Percentiles rank a stretch among this genome's conserved stretches.
phyloP scores from a whole-genome alignment of 306 rosid genomes.

The Lagenaria siceraria region DNA sequence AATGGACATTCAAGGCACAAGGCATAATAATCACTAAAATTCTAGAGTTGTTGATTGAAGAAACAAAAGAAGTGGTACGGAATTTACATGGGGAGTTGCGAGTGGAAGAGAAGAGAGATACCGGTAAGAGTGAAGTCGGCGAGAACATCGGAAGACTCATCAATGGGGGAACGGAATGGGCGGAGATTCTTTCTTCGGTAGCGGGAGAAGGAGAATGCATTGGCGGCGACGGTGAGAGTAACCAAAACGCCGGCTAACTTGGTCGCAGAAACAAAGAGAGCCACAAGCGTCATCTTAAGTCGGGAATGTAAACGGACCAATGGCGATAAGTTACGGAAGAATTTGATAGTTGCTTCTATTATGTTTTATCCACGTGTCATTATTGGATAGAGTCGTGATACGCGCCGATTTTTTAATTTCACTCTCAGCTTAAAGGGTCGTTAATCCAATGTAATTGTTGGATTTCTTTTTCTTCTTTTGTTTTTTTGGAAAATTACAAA shows the following conservation, averaged over 20 bases:
- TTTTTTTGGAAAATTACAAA: too few species aligned
- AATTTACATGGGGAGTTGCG: not conserved
- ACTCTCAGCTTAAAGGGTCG: not conserved
- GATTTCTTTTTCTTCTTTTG: too few species aligned
- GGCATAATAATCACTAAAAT: not conserved
- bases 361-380: not conserved
- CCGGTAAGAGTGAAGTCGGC: constrained; percentile 55
- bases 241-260: constrained; percentile 62
- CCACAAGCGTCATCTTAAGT: constrained; percentile 32
- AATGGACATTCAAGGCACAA: not conserved
- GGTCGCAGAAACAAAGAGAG: constrained; percentile 55
- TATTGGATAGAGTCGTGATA: not conserved
- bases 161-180: constrained; percentile 59
- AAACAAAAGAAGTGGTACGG: not conserved
- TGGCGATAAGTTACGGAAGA: not conserved
- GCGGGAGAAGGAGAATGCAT: constrained; percentile 58
- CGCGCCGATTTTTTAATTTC: not conserved
- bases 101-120: constrained; percentile 2
- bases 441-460: not conserved
- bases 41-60: not conserved
- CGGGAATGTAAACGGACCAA: not conserved
- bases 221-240: constrained; percentile 58
- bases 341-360: not conserved
- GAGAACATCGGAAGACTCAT: constrained; percentile 51
- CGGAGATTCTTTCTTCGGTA: constrained; percentile 52